Conservation (phyloP, 495 filamentous ascomycete species). For the Daldinia grandis region DNA sequence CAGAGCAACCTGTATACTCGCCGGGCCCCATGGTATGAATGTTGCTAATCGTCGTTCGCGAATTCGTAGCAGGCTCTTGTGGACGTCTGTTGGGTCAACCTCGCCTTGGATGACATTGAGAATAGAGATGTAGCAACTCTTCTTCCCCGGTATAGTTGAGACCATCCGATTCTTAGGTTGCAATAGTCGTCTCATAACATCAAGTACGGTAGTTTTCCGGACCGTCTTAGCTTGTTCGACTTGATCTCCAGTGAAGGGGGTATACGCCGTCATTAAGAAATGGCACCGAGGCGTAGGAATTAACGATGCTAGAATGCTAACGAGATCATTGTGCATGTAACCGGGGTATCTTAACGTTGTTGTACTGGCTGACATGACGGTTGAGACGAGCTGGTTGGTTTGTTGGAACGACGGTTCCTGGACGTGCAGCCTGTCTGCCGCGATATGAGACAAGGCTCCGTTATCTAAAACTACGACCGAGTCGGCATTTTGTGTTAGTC, state of each 20-base stretch:
- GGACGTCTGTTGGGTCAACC: constrained; percentile 94
- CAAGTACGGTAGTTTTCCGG: constrained; percentile 95
- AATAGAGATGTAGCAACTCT: constrained; percentile 98
- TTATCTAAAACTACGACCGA: constrained; percentile 99
- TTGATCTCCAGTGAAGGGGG: constrained; percentile 93
- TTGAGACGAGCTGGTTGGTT: constrained; percentile 96
- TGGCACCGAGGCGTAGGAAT: constrained; percentile 97
- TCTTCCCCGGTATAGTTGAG: constrained; percentile 91
- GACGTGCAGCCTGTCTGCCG: constrained; percentile 91
- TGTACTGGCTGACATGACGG: constrained; percentile 98
- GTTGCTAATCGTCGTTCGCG: constrained; percentile 92
- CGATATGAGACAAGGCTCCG: constrained; percentile 90
- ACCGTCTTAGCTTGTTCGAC: constrained; percentile 97
- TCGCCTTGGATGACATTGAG: constrained; percentile 98
- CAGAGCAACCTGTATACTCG: constrained; percentile 94
- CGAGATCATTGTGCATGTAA: constrained; percentile 99
- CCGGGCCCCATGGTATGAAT: constrained; percentile 99
- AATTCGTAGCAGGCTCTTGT: constrained; percentile 96
- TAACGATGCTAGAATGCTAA: constrained; percentile 92
- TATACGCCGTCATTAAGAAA: constrained; percentile 98
- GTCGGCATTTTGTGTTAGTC: constrained; percentile 94
- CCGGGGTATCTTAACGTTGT: constrained; percentile 96
- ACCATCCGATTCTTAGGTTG: constrained; percentile 99
- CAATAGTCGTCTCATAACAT: constrained; percentile 94
- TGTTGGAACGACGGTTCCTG: constrained; percentile 95